Base-by-base conservation (phyloP, 108 stramenopile species). In the Pseudonitzschia multiseries region DNA sequence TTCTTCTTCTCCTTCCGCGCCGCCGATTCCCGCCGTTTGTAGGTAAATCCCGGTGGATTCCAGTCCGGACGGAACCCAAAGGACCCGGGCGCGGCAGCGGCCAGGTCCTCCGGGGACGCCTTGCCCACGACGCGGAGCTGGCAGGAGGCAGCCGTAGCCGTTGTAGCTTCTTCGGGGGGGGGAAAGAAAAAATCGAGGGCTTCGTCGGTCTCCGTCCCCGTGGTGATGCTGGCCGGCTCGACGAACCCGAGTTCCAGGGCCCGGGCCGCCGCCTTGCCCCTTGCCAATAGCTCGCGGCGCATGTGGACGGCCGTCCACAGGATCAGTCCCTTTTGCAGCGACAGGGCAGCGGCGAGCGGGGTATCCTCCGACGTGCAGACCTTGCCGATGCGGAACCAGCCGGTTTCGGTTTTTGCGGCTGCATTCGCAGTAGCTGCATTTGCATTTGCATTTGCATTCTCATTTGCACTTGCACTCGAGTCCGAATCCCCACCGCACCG, bases 1-100 rank as follows among this genome's bases (percentile, higher is more conserved):
- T 82, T 82, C 70, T 75, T 75, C 40, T 62, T 62, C 17, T 62
- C 40, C 54, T 82, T 82, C 74, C 75, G 69, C 1, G 81, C 78
- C 17, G 73, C 77, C 53, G 65, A 65, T 42, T 82, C 81, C 57
- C 81, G 78, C 21, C 81, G 50, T 36, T 82, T 82, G 56, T 82
- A 82, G 5, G 78, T 75, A 69, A 82, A 82, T 21, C 81, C 81
- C 24, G 63, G 65, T 8, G 81, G 81, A 33, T 82, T 82, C 52
- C 78, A 82, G 40, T 82, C 81, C 0, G 81, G 81, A 27, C 81
- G 60, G 60, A 82, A 82, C 9, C 81, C 81, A 71, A 79, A 70
- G 9, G 61, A 56, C 29, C 70, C 75, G 8, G 29, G n/a, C 10
- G 14, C 13, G 20, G n/a, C 61, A 32, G 0, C 18, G 4, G 20